phyloP scores from a whole-genome alignment of 202 grass and related monocot genomes.

The Carex arenaria region DNA sequence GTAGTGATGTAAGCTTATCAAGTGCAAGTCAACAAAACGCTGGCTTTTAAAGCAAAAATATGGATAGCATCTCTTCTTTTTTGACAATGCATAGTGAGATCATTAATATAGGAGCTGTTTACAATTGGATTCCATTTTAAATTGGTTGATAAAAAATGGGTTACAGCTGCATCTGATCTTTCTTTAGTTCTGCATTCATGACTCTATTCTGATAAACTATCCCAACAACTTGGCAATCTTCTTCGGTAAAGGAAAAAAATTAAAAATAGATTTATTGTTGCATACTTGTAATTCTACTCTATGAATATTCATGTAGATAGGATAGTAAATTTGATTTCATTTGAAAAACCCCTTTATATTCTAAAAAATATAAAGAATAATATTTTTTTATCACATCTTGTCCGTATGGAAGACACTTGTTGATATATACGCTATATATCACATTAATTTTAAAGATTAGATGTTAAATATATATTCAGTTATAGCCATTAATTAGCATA shows the following conservation, averaged over 20 bases:
- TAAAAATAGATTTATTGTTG: not conserved
- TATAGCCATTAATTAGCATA: not conserved
- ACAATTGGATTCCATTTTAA: not conserved
- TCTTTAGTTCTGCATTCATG: constrained; percentile 16
- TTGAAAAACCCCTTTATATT: not conserved
- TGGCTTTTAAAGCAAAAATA: constrained; percentile 16
- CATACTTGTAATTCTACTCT: not conserved
- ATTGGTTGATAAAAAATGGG: not conserved
- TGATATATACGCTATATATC: not conserved
- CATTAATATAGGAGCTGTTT: not conserved
- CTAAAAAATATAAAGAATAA: no score
- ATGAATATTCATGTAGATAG: not conserved
- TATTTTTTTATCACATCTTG: no score
- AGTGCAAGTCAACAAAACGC: constrained; percentile 20
- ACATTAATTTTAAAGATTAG: no score
- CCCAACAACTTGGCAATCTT: constrained; percentile 2
- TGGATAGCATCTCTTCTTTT: constrained; percentile 11
- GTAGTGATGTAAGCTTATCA: constrained; percentile 21
- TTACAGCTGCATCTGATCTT: constrained; percentile 13
- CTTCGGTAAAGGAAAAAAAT: not conserved
- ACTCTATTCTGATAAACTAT: not conserved
- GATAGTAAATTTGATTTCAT: not conserved
- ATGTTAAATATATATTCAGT: not conserved
- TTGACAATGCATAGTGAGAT: not conserved
- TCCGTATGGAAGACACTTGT: no score